phyloP scores from a whole-genome alignment of 345 rosid species.

The Lepidium sativum region DNA sequence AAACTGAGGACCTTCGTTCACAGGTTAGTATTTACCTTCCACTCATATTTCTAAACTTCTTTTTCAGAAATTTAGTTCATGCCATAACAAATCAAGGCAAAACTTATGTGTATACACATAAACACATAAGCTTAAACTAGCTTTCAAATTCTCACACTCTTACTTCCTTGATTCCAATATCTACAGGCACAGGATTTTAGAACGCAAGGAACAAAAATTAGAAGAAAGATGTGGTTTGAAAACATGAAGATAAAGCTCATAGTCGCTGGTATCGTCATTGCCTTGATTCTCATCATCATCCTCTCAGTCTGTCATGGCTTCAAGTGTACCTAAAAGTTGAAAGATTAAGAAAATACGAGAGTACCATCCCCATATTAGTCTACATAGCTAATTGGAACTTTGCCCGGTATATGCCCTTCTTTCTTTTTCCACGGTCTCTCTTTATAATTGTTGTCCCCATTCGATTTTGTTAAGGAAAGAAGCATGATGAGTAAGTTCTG shows the following conservation, averaged over 20 bases:
- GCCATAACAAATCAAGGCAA: background rate
- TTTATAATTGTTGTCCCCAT: background rate
- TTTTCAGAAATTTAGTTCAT: background rate
- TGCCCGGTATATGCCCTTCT: background rate
- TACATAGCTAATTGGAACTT: background rate
- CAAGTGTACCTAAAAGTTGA: slow-evolving; percentile 33
- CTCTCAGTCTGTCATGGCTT: slow-evolving; percentile 51
- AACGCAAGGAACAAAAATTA: slow-evolving; percentile 58
- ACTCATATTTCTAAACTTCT: background rate
- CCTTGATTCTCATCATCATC: slow-evolving; percentile 53
- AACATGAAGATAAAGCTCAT: slow-evolving; percentile 78
- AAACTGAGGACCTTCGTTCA: slow-evolving; percentile 65
- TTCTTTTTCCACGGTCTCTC: background rate
- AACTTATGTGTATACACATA: background rate
- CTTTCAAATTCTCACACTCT: background rate
- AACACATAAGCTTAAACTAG: background rate
- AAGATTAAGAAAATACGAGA: background rate
- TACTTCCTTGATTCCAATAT: background rate
- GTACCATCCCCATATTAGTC: background rate
- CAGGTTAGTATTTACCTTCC: slow-evolving; percentile 35
- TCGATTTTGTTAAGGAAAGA: slow-evolving; percentile 4
- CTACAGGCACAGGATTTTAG: slow-evolving; percentile 71
- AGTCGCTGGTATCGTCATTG: slow-evolving; percentile 48
- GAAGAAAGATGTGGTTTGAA: slow-evolving; percentile 71
- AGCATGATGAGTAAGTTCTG: background rate